Evolutionary conservation across 495 filamentous ascomycete species (phyloP).

Genomic region (Penicillium coffeae): DNA sequence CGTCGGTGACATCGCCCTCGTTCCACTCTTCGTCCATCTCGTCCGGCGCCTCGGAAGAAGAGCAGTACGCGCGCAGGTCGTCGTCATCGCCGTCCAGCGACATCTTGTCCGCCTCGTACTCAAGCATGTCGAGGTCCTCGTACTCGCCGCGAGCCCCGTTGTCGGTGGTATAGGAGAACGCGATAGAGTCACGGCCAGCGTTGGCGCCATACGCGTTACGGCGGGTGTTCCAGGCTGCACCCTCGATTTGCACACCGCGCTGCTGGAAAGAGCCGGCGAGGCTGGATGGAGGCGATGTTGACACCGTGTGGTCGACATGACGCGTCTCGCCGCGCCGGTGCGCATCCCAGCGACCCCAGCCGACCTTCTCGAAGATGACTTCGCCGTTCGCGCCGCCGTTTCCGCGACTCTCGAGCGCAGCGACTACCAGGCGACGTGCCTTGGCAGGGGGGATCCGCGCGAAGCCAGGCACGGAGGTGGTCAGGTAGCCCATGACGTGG

Average conservation of each 20-base stretch:
- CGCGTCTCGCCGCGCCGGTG: constrained; percentile 63
- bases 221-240: constrained; percentile 45
- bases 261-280: constrained; percentile 49
- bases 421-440: constrained; percentile 82
- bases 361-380: constrained; percentile 91
- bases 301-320: constrained; percentile 37
- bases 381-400: constrained; percentile 62
- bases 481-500: constrained; percentile 89
- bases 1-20: constrained; percentile 86
- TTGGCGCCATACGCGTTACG: constrained; percentile 54
- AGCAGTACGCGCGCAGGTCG: constrained; percentile 54
- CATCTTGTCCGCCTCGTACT: constrained; percentile 94
- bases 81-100: constrained; percentile 73
- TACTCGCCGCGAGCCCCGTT: constrained; percentile 35
- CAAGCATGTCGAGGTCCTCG: constrained; percentile 61
- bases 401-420: constrained; percentile 73
- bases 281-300: constrained; percentile 45
- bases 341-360: constrained; percentile 96
- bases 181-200: constrained; percentile 59
- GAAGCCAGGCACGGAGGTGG: constrained; percentile 89
- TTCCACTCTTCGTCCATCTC: constrained; percentile 62
- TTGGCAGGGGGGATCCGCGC: constrained; percentile 87
- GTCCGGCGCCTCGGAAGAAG: constrained; percentile 69
- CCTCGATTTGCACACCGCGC: constrained; percentile 62
- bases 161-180: constrained; percentile 63